phyloP scores from a whole-genome alignment of 768 basidiomycete species.

The Russula abietina region DNA sequence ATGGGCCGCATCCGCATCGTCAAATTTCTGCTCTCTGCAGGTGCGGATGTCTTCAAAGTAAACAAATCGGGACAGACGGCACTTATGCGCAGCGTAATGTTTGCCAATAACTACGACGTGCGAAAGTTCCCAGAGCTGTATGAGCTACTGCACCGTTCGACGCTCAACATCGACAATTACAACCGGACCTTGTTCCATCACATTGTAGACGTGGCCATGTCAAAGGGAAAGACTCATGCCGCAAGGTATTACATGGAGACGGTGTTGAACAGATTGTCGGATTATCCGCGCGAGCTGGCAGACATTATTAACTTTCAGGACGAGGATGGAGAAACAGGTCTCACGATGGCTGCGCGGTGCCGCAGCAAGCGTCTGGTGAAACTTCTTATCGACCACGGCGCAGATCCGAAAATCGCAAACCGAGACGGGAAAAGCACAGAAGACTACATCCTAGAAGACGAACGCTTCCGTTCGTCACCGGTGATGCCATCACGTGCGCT shows the following conservation, averaged over 20 bases:
- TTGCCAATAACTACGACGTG: slow-evolving; percentile 98
- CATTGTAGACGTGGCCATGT: slow-evolving; percentile 94
- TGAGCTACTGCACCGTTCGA: slow-evolving; percentile 94
- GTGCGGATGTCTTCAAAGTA: slow-evolving; percentile 94
- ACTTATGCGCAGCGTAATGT: slow-evolving; percentile 98
- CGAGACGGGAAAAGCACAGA: slow-evolving; percentile 95
- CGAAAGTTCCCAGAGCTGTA: slow-evolving; percentile 98
- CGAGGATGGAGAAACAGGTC: slow-evolving; percentile 95
- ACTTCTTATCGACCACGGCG: slow-evolving; percentile 91
- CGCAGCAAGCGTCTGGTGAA: slow-evolving; percentile 94
- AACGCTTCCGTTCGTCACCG: slow-evolving; percentile 91
- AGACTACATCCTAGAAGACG: slow-evolving; percentile 98
- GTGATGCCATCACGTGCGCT: slow-evolving; percentile 61
- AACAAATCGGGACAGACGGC: slow-evolving; percentile 97
- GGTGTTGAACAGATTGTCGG: slow-evolving; percentile 75
- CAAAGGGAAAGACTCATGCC: slow-evolving; percentile 96
- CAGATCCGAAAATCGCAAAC: slow-evolving; percentile 91
- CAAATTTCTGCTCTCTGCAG: slow-evolving; percentile 86
- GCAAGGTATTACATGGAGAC: slow-evolving; percentile 99
- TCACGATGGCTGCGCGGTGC: slow-evolving; percentile 95
- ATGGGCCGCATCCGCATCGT: slow-evolving; percentile 98
- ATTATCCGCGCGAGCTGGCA: slow-evolving; percentile 92
- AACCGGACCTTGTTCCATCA: slow-evolving; percentile 99
- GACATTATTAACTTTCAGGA: slow-evolving; percentile 99
- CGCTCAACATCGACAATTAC: slow-evolving; percentile 96